A percentile compares a stretch with the other conserved stretches of the same genome.
These are phyloP conservation scores for Camellia japonica DNA, from an alignment of 148 eudicot genomes.

Conservation along the genomic window DNA sequence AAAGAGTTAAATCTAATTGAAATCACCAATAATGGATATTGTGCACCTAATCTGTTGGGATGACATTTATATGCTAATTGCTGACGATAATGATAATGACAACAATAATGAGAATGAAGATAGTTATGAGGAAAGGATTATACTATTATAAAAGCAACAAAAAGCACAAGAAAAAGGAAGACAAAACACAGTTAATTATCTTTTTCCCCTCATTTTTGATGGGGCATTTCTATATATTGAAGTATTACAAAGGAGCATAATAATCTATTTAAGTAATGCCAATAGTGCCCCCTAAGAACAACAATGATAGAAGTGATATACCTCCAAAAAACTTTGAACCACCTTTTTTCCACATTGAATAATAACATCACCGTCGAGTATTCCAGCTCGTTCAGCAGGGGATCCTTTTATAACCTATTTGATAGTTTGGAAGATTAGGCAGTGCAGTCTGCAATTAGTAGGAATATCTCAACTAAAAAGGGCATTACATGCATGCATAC, in stretches of 20 bases:
- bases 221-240: not conserved
- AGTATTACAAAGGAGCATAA: not conserved
- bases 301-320: not conserved
- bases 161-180: not conserved
- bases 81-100: not conserved
- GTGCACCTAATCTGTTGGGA: not conserved
- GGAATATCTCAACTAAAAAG: too few species aligned
- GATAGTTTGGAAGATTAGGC: not conserved
- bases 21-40: too few species aligned
- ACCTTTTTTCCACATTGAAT: not conserved
- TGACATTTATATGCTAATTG: not conserved
- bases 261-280: not conserved
- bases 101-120: not conserved
- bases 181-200: not conserved
- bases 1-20: not conserved
- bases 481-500: too few species aligned
- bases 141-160: too few species aligned
- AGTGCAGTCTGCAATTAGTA: too few species aligned
- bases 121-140: not conserved
- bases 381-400: not conserved
- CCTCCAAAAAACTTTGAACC: not conserved
- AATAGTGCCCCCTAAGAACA: not conserved
- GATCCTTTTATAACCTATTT: not conserved
- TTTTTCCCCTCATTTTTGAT: not conserved
- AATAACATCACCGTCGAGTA: not conserved